Evolutionary conservation across 768 basidiomycete species (phyloP).

Genomic region (Daedaleopsis nitida): DNA sequence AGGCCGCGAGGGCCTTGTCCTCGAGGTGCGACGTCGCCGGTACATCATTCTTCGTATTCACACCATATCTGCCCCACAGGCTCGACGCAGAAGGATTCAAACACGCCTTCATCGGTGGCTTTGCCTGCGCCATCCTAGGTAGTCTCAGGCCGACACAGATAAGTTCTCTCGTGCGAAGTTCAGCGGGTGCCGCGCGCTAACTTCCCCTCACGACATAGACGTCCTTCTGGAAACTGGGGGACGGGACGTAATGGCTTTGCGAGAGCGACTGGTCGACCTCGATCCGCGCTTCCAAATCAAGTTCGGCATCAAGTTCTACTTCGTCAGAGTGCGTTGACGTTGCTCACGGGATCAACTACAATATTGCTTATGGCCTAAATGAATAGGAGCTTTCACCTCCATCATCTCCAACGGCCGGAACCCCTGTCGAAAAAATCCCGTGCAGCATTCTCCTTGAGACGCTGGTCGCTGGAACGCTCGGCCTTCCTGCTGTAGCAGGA

Average conservation of each 20-base stretch:
- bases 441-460: constrained; percentile 6
- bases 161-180: not conserved
- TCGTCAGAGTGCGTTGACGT: not conserved
- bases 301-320: not conserved
- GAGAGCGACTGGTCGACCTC: not conserved
- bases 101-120: not conserved
- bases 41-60: not conserved
- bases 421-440: not conserved
- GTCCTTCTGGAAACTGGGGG: not conserved
- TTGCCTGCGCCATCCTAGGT: not conserved
- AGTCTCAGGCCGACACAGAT: not conserved
- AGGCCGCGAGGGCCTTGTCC: not conserved
- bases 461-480: not conserved
- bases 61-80: not conserved
- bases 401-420: not conserved
- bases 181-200: not conserved
- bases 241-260: not conserved
- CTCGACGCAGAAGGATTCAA: not conserved
- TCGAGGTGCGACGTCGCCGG: not conserved
- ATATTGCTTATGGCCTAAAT: not conserved
- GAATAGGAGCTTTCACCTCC: not conserved
- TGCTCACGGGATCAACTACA: not conserved
- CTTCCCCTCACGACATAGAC: not conserved
- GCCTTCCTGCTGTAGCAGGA: not conserved
- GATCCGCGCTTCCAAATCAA: not conserved